These are phyloP conservation scores for Debaryomyces tyrocola DNA, from an alignment of 805 yeast species.

Conservation along the genomic window DNA sequence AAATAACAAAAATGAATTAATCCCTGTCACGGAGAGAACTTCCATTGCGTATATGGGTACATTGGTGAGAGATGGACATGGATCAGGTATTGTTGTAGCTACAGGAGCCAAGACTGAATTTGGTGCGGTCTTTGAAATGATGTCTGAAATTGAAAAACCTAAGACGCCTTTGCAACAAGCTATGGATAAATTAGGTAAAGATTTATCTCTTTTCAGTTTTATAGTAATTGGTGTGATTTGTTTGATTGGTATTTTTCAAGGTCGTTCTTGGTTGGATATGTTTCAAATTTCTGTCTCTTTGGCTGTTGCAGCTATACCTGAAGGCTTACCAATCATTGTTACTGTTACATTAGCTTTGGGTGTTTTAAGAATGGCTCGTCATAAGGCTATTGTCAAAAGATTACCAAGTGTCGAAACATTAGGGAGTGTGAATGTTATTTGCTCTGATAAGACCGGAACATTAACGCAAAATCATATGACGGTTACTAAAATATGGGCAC, in stretches of 20 bases:
- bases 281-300: constrained; percentile 95
- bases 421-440: constrained; percentile 91
- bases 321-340: constrained; percentile 96
- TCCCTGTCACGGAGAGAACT: constrained; percentile 66
- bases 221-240: constrained; percentile 90
- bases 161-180: constrained; percentile 94
- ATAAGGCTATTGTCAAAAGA: constrained; percentile 91
- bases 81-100: constrained; percentile 88
- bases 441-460: constrained; percentile 85
- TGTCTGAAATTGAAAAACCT: constrained; percentile 93
- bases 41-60: constrained; percentile 97
- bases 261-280: constrained; percentile 96
- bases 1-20: constrained; percentile 24
- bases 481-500: constrained; percentile 78
- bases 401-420: constrained; percentile 93
- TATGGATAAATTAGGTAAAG: constrained; percentile 95
- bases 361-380: constrained; percentile 92
- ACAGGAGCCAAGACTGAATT: constrained; percentile 89
- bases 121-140: constrained; percentile 94
- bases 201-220: constrained; percentile 81
- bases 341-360: constrained; percentile 97
- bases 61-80: constrained; percentile 93
- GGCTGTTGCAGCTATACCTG: constrained; percentile 99
- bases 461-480: constrained; percentile 91
- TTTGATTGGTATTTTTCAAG: constrained; percentile 84